Percentiles rank a stretch among this genome's conserved stretches.
Evolutionary conservation across 495 filamentous ascomycete genomes (phyloP).

Genomic region (Podospora appendiculata): DNA sequence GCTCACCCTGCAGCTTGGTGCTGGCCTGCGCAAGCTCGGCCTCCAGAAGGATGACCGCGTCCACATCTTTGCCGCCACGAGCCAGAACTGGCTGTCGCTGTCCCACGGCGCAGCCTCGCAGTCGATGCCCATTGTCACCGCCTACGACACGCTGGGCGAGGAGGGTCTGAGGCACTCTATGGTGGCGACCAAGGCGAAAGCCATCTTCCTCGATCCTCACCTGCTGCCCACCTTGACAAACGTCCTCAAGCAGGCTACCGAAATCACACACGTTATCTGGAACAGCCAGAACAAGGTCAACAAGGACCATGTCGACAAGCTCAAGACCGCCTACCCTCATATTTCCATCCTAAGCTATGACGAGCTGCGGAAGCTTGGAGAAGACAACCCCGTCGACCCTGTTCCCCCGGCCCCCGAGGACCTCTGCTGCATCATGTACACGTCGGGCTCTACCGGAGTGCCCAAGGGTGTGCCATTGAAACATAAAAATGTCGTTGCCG

Average conservation of each 20-base stretch:
- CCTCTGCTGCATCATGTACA: constrained; percentile 99
- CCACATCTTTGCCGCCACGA: constrained; percentile 87
- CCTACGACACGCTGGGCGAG: constrained; percentile 87
- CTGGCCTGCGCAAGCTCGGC: constrained; percentile 73
- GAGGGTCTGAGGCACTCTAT: constrained; percentile 89
- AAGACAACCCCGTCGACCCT: constrained; percentile 74
- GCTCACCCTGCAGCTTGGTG: constrained; percentile 62
- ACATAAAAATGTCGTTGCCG: constrained; percentile 82
- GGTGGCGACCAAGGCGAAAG: constrained; percentile 74
- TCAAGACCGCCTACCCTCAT: constrained; percentile 63
- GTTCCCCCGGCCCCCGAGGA: constrained; percentile 77
- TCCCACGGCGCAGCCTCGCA: constrained; percentile 46
- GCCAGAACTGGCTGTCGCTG: constrained; percentile 71
- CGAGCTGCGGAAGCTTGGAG: constrained; percentile 72
- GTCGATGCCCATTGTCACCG: constrained; percentile 57
- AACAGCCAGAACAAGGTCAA: constrained; percentile 73
- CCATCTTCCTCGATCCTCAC: constrained; percentile 84
- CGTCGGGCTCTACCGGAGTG: constrained; percentile 92
- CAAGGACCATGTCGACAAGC: constrained; percentile 67
- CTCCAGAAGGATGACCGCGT: constrained; percentile 64
- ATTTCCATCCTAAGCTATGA: constrained; percentile 77
- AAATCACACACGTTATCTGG: constrained; percentile 80
- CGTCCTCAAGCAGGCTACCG: constrained; percentile 70
- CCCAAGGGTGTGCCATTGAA: constrained; percentile 93
- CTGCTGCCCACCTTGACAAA: constrained; percentile 74